A percentile compares a stretch with the other conserved stretches of the same genome.
Conservation (phyloP, 2,329 filamentous ascomycete species). For the Alternaria angustiovoidea region DNA sequence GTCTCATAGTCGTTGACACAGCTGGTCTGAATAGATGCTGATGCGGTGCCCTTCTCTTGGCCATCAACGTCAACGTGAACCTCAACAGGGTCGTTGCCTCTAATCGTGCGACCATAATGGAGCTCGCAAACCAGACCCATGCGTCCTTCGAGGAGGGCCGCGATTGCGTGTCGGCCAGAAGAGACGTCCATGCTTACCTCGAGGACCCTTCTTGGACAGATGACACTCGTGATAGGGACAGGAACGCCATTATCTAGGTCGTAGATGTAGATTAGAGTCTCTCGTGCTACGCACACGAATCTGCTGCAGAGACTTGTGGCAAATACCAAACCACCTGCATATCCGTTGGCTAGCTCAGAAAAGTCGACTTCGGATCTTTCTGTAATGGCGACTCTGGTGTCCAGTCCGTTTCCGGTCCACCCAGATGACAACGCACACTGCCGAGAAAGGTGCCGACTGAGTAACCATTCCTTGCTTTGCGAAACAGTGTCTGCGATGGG, state of each 20-base stretch:
- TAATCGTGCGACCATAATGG: conserved; percentile 13
- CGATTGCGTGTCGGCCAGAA: conserved; percentile 62
- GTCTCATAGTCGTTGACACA: conserved; percentile 16
- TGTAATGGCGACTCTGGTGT: conserved; percentile 18
- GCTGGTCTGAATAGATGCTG: conserved; percentile 20
- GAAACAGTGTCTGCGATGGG: background rate
- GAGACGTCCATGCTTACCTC: conserved; percentile 71
- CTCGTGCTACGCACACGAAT: conserved; percentile 65
- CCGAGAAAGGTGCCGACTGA: conserved; percentile 59
- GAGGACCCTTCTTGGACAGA: conserved; percentile 66
- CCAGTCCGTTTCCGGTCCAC: conserved; percentile 52
- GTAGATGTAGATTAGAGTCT: conserved; percentile 66
- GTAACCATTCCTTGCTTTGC: conserved; percentile 44
- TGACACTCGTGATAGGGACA: conserved; percentile 60
- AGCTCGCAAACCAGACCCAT: conserved; percentile 68
- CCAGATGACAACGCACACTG: conserved; percentile 57
- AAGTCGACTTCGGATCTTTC: conserved; percentile 46
- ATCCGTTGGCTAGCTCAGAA: conserved; percentile 40
- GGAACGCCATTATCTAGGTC: conserved; percentile 51
- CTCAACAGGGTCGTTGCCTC: conserved; percentile 16
- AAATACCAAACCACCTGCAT: conserved; percentile 52
- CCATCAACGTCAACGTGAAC: conserved; percentile 19
- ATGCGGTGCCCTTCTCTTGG: conserved; percentile 16
- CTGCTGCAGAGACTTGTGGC: conserved; percentile 66
- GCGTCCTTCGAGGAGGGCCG: conserved; percentile 66